phyloP scores from a whole-genome alignment of 2,329 filamentous ascomycete species.

The Colletotrichum tropicale region DNA sequence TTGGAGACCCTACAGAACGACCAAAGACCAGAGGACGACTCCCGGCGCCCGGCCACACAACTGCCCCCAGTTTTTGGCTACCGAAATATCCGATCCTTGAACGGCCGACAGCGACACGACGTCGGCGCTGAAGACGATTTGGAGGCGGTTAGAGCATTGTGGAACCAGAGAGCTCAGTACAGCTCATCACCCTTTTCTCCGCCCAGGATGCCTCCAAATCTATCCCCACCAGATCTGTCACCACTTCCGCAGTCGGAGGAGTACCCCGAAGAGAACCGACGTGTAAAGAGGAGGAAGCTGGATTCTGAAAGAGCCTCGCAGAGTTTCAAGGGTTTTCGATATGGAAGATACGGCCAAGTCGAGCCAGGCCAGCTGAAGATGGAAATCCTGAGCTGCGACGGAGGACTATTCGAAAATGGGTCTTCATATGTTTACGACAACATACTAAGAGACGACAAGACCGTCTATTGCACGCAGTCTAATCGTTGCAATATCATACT shows the following conservation, averaged over 20 bases:
- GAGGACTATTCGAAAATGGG: conserved; percentile 72
- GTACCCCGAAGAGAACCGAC: conserved; percentile 52
- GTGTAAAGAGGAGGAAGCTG: conserved; percentile 72
- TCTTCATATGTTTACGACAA: conserved; percentile 75
- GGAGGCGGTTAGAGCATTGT: conserved; percentile 19
- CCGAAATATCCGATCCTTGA: background rate
- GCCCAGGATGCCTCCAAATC: conserved; percentile 28
- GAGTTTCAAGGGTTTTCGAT: conserved; percentile 67
- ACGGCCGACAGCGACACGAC: conserved; percentile 9
- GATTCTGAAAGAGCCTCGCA: conserved; percentile 64
- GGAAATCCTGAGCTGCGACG: conserved; percentile 90
- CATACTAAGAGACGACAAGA: conserved; percentile 79
- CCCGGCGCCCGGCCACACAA: background rate
- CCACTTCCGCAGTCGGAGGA: conserved; percentile 41
- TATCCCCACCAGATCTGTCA: conserved; percentile 35
- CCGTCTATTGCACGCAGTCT: conserved; percentile 90
- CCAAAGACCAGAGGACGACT: conserved; percentile 6
- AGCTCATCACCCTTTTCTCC: conserved; percentile 23
- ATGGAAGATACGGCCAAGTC: conserved; percentile 87
- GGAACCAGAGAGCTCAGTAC: conserved; percentile 17
- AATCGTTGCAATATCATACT: conserved; percentile 87
- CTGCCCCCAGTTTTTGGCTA: conserved; percentile 8
- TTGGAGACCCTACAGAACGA: conserved; percentile 12
- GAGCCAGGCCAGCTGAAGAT: conserved; percentile 81
- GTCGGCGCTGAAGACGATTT: conserved; percentile 14